Evolutionary conservation across 768 basidiomycete genomes (phyloP), one percentile per base, ranked within the genome.

Genomic region (Gelatoporia subvermispora): DNA sequence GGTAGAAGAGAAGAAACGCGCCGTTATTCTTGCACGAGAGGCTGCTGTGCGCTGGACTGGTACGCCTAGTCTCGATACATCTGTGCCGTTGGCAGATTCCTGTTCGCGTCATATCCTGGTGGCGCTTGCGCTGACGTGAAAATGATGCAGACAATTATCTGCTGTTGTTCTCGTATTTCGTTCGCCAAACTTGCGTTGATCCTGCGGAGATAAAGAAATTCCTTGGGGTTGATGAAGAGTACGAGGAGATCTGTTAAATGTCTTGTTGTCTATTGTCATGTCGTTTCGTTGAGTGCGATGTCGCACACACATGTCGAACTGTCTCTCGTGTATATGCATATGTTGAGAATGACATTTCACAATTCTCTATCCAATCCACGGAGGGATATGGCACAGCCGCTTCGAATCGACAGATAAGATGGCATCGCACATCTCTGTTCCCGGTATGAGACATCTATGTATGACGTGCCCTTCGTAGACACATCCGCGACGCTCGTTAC

Each of bases 31-130:
- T 13, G 90, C 88, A 3, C 88, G 85, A 52, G 91, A 95, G 61
- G 92, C 90, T 11, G 79, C 85, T 11, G 62, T 84, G 20, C 81
- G 90, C 13, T 93, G 92, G 88, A 97, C 93, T 31, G 93, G 93
- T 94, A 55, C 48, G 81, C 66, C 11, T n/a, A 17, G 3, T n/a
- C 15, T 31, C n/a, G 10, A 15, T 21, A 31, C 4, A 1, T 23
- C 3, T 31, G 2, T 15, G n/a, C n/a, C n/a, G n/a, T n/a, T n/a
- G n/a, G n/a, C n/a, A n/a, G n/a, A n/a, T n/a, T n/a, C 17, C 37
- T 18, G 9, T 40, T 28, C 24, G 15, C 21, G n/a, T 24, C 17
- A 35, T 24, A 16, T 18, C 18, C 17, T 11, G 9, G n/a, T 10
- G 13, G 23, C 20, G 18, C 38, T 10, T 13, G 20, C 35, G 23